phyloP scores from a whole-genome alignment of 495 filamentous ascomycete genomes.

The Podospora bellae-mahoneyi region DNA sequence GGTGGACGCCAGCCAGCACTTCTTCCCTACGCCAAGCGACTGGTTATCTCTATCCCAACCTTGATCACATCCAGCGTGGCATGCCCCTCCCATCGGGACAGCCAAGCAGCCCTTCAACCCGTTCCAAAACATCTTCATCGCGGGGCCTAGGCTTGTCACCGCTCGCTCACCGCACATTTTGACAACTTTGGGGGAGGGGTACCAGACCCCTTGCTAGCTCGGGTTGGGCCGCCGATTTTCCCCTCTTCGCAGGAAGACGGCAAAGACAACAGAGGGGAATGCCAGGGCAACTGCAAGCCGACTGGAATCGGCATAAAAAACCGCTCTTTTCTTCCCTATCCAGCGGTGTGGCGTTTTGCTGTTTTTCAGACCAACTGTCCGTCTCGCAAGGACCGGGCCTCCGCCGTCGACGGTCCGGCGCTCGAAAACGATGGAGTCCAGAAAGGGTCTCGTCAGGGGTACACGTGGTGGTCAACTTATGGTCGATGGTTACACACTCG shows the following conservation, averaged over 20 bases:
- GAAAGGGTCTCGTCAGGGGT: constrained; percentile 17
- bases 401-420: constrained; percentile 11
- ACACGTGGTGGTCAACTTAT: constrained; percentile 24
- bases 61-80: not conserved
- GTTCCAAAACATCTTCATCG: not conserved
- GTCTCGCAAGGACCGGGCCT: constrained; percentile 14
- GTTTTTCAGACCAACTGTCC: not conserved
- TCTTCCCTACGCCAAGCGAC: not conserved
- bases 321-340: constrained; percentile 3
- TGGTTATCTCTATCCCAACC: constrained; percentile 1
- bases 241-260: constrained; percentile 1
- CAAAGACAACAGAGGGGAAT: constrained; percentile 2
- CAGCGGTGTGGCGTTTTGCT: not conserved
- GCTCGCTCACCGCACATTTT: constrained; percentile 24
- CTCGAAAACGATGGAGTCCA: constrained; percentile 7
- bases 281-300: constrained; percentile 15
- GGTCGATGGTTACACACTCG: constrained; percentile 6
- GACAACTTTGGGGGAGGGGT: constrained; percentile 1
- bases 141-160: constrained; percentile 6
- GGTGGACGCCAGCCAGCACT: not conserved
- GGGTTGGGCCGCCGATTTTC: constrained; percentile 10
- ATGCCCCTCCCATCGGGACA: not conserved
- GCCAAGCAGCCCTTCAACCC: not conserved
- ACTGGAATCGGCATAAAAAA: not conserved
- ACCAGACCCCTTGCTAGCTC: constrained; percentile 18